Conservation (phyloP, 2,329 filamentous ascomycete species). For the Tolypocladium album region DNA sequence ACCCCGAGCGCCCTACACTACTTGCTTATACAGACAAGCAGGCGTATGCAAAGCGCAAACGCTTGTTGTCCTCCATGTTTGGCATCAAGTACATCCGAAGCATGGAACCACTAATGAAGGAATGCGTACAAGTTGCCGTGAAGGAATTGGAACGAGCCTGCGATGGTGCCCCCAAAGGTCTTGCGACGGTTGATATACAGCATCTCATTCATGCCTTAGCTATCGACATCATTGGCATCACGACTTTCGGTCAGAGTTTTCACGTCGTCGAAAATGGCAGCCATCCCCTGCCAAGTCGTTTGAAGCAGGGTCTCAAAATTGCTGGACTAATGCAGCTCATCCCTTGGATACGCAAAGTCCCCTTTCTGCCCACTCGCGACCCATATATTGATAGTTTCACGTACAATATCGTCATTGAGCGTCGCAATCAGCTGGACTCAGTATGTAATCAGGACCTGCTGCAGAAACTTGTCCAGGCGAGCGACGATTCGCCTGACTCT, state of each 20-base stretch:
- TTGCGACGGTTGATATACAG: neutral
- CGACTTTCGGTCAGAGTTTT: neutral
- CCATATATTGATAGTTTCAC: slow-evolving; percentile 2
- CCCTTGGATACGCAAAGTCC: neutral
- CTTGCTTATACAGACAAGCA: slow-evolving; percentile 1
- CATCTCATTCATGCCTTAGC: neutral
- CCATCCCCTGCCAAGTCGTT: neutral
- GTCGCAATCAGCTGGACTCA: neutral
- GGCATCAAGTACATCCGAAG: neutral
- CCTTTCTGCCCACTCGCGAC: slow-evolving; percentile 1
- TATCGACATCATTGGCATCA: slow-evolving; percentile 1
- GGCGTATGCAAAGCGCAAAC: neutral
- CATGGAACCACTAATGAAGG: neutral
- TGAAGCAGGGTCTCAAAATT: neutral
- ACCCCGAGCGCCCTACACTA: neutral
- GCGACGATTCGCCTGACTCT: neutral
- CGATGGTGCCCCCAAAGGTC: neutral
- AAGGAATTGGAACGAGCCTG: neutral
- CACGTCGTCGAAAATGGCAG: neutral
- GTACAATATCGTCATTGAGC: neutral
- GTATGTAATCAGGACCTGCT: neutral
- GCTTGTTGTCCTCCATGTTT: neutral
- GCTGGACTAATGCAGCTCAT: neutral
- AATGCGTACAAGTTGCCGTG: neutral
- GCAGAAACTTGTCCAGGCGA: slow-evolving; percentile 1